Conservation (phyloP, 78 protist genomes). For the slime mould (Dictyostelium discoideum) region dicty_2.7 NC_007090.3:4032001-4032500, state of each 20-base stretch:
- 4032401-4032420: background rate
- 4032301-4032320: constrained; percentile 99
- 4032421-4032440: background rate
- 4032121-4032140: constrained; percentile 88
- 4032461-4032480: background rate
- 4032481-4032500: background rate
- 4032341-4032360: constrained; percentile 6
- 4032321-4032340: constrained; percentile 90
- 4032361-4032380: constrained; percentile 35
- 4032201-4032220: constrained; percentile 99
- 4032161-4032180: constrained; percentile 99
- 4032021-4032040: constrained; percentile 99
- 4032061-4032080: constrained; percentile 99
- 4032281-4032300: constrained; percentile 99
- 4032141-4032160: constrained; percentile 99
- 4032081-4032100: constrained; percentile 98
- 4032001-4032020: constrained; percentile 95
- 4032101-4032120: constrained; percentile 96
- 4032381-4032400: constrained; percentile 32
- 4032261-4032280: constrained; percentile 99
- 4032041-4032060: constrained; percentile 98
- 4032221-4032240: constrained; percentile 98
- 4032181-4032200: constrained; percentile 99
- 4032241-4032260: constrained; percentile 94
- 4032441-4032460: background rate